Evolutionary conservation across 208 protist genomes (phyloP).

Genomic region (Jaenimonas drosophilae): DNA sequence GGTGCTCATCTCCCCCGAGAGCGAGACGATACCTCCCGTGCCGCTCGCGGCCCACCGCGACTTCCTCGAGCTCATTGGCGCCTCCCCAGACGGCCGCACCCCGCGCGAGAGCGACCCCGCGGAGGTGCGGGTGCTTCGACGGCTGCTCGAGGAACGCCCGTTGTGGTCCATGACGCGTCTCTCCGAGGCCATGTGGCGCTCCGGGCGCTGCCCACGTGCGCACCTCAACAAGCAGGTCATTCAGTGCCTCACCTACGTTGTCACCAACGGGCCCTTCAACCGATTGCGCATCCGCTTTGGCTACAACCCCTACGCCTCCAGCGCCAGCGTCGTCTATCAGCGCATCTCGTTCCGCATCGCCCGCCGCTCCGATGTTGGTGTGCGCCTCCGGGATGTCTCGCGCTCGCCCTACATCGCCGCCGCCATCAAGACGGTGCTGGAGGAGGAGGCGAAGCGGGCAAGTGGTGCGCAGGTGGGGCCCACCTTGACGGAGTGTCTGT

Average conservation of each 20-base stretch:
- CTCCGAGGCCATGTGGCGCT: conserved; percentile 37
- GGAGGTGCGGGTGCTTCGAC: conserved; percentile 32
- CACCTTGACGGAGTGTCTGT: conserved; percentile 27
- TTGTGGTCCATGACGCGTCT: conserved; percentile 49
- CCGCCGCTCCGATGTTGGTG: conserved; percentile 49
- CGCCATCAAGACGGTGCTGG: conserved; percentile 23
- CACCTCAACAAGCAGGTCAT: conserved; percentile 61
- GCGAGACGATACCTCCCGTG: conserved; percentile 20
- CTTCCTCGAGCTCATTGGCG: conserved; percentile 5
- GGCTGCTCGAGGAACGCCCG: conserved; percentile 45
- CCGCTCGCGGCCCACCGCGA: conserved; percentile 19
- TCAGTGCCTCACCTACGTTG: conserved; percentile 52
- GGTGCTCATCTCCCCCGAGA: conserved; percentile 17
- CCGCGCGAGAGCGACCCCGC: conserved; percentile 19
- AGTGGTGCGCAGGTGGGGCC: too few species aligned
- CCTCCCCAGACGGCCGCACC: conserved; percentile 12
- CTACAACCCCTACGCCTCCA: conserved; percentile 55
- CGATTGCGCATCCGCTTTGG: conserved; percentile 62
- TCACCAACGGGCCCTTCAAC: conserved; percentile 68
- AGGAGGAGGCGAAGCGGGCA: conserved; percentile 9
- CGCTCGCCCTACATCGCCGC: conserved; percentile 38
- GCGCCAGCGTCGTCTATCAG: conserved; percentile 27
- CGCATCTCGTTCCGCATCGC: conserved; percentile 33
- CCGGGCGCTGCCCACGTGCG: conserved; percentile 47
- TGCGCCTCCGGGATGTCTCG: conserved; percentile 49